phyloP scores from a whole-genome alignment of 2,329 filamentous ascomycete species.

The Trichoderma sp. region DNA sequence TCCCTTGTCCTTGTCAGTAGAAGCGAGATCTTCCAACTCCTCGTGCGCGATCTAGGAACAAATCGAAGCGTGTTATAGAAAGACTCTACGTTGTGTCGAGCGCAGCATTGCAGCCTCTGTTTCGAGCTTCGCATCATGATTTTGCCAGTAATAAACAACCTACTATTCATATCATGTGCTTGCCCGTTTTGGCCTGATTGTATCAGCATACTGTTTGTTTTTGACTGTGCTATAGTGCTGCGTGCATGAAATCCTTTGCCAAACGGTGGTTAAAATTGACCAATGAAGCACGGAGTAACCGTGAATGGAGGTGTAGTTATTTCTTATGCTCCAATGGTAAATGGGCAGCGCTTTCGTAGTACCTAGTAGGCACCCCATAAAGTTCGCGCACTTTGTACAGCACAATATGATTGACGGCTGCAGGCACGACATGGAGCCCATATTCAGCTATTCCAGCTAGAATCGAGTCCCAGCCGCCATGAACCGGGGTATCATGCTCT shows the following conservation, averaged over 20 bases:
- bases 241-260: background rate
- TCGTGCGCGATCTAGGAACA: constrained; percentile 24
- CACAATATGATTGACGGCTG: background rate
- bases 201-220: background rate
- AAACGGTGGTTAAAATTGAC: background rate
- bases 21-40: constrained; percentile 25
- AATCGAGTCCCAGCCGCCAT: background rate
- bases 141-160: background rate
- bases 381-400: background rate
- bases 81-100: background rate
- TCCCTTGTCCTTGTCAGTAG: constrained; percentile 24
- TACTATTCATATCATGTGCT: background rate
- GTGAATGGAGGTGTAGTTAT: background rate
- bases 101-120: background rate
- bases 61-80: constrained; percentile 10
- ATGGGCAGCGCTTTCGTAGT: background rate
- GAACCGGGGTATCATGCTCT: background rate
- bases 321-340: background rate
- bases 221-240: background rate
- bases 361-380: background rate
- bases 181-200: background rate
- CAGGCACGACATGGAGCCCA: background rate
- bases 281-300: background rate
- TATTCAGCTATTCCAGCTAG: background rate
- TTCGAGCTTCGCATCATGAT: background rate